Base-by-base conservation (phyloP, 2,329 filamentous ascomycete genomes). In the Colletotrichum tropicicola region DNA sequence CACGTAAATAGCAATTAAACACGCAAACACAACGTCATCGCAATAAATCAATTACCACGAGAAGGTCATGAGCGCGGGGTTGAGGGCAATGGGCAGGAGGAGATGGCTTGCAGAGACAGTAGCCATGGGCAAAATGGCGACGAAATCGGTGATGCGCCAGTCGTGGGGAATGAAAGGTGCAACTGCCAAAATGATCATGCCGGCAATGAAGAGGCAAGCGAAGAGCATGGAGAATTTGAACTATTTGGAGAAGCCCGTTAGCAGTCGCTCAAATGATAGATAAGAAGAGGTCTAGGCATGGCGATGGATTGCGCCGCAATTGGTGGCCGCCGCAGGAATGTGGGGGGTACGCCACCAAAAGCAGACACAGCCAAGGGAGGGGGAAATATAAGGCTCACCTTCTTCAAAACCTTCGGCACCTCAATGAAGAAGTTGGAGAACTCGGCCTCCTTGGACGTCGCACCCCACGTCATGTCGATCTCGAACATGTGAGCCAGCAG, bases 371-470 rank as follows among this genome's bases (percentile, higher is more conserved):
- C 12, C 19, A 27, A 55, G 44, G 32, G 49, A 76, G 39, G 73
- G 66, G 65, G 73, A 70, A 76, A 65, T 69, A 71, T 56, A 79
- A 72, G 73, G 76, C 90, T 87, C 78, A 93, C 93, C 74, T 88
- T 89, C 78, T 89, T 91, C 71, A 95, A 75, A 41, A 97, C 91
- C 74, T 91, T 91, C 32, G 91, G 91, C 17, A 94, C 87, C 74
- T 96, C 93, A 65, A 92, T 91, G 79, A 94, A 95, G 79, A 97
- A 97, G 77, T 93, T 92, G 25, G 91, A 90, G 73, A 91, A 89
- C 71, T 93, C 91, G 52, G 88, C 87, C 80, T 97, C 93, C 79
- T 97, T 97, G 41, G 89, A 87, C 0, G 93, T 97, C 1, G 92
- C 89, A 53, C 92, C 92, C 93, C 93, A 96, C 3, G 87, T 88